Conservation (phyloP, 495 filamentous ascomycete genomes). For the Aspergillus carlsbadensis region DNA sequence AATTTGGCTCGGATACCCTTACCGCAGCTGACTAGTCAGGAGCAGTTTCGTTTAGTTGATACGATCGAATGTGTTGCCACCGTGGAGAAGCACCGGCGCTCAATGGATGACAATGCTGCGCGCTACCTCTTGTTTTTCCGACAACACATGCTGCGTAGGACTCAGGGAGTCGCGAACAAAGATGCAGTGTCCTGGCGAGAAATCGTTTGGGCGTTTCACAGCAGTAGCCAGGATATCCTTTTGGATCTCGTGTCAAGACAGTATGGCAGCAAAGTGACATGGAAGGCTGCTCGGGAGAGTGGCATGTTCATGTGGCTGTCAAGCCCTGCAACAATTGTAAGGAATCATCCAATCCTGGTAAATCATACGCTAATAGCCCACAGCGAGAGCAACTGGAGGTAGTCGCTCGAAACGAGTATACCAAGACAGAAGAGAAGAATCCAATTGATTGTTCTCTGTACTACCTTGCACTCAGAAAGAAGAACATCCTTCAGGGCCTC, state of each 20-base stretch:
- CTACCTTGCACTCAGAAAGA: conserved; percentile 90
- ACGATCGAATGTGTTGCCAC: conserved; percentile 86
- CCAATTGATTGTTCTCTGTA: conserved; percentile 92
- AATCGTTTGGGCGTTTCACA: conserved; percentile 93
- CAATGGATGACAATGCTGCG: conserved; percentile 91
- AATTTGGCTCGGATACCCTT: conserved; percentile 70
- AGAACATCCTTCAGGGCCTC: conserved; percentile 83
- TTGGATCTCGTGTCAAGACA: conserved; percentile 82
- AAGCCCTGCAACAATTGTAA: conserved; percentile 72
- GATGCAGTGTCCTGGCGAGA: conserved; percentile 85
- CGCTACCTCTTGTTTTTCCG: conserved; percentile 87
- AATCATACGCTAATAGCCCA: conserved; percentile 22
- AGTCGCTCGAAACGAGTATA: conserved; percentile 91
- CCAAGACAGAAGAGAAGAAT: conserved; percentile 81
- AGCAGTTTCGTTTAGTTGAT: conserved; percentile 85
- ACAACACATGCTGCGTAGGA: conserved; percentile 73
- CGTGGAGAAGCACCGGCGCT: conserved; percentile 84
- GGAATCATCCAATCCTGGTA: conserved; percentile 17
- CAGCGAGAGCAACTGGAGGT: conserved; percentile 80
- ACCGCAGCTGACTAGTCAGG: conserved; percentile 81
- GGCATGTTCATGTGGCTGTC: conserved; percentile 96
- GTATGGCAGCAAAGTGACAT: conserved; percentile 73
- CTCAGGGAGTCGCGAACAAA: conserved; percentile 56
- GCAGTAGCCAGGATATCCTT: conserved; percentile 87
- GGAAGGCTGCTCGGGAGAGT: conserved; percentile 81